A percentile compares a stretch with the other conserved stretches of the same genome.
Conservation (phyloP, 352 stramenopile genomes). For the Globisporangium emineosum region DNA sequence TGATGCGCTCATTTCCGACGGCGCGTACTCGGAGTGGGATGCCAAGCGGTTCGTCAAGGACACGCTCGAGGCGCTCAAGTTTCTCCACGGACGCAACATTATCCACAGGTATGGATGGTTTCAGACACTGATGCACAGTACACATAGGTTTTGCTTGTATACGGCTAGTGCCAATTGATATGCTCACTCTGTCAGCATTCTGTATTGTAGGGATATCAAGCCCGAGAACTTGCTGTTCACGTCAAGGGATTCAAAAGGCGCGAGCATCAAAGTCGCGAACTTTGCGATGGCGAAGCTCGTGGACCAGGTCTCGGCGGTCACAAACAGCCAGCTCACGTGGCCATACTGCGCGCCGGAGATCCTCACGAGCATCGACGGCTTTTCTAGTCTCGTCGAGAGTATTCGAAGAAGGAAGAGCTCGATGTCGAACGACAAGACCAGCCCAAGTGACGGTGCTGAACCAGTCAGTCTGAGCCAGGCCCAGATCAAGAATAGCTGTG, state of each 20-base stretch:
- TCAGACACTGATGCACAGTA: neutral
- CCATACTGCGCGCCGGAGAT: conserved; percentile 71
- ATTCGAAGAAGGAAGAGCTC: conserved; percentile 11
- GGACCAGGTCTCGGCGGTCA: conserved; percentile 14
- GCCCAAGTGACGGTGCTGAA: conserved; percentile 21
- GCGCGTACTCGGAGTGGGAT: conserved; percentile 76
- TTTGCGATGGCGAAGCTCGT: conserved; percentile 80
- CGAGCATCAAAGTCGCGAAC: conserved; percentile 79
- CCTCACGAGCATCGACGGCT: conserved; percentile 24
- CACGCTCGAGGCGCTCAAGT: conserved; percentile 53
- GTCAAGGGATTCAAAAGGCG: conserved; percentile 55
- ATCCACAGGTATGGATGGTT: conserved; percentile 45
- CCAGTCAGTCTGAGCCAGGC: neutral
- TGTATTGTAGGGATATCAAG: conserved; percentile 61
- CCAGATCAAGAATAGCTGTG: neutral
- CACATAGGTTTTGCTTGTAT: neutral
- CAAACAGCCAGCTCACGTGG: conserved; percentile 43
- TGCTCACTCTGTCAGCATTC: conserved; percentile 7
- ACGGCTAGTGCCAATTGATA: neutral
- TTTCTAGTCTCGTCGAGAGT: conserved; percentile 16
- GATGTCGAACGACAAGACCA: conserved; percentile 21
- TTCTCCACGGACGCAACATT: conserved; percentile 68
- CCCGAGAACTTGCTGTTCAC: conserved; percentile 86
- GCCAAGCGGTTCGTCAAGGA: conserved; percentile 44
- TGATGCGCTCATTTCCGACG: conserved; percentile 63